These are phyloP conservation scores for Paramecium primaurelia DNA, from an alignment of 73 alveolate species.

Conservation along the genomic window DNA sequence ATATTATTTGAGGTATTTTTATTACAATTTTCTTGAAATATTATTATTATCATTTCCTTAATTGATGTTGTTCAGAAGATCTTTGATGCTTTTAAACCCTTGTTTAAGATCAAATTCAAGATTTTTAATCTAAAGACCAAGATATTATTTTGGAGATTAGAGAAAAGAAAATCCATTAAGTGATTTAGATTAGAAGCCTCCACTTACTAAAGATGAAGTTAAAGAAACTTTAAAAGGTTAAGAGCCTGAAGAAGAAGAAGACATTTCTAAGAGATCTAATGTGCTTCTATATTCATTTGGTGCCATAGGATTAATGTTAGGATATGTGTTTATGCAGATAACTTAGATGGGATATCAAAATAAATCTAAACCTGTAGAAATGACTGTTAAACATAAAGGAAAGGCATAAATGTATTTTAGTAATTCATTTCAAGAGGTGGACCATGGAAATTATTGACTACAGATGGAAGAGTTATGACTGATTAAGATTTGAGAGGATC, in stretches of 20 bases:
- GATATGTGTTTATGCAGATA: slow-evolving; percentile 35
- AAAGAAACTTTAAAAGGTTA: background rate
- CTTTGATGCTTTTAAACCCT: background rate
- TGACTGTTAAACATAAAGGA: slow-evolving; percentile 11
- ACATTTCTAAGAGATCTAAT: slow-evolving; percentile 6
- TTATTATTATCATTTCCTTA: background rate
- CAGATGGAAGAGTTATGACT: slow-evolving; percentile 77
- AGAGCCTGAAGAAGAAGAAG: slow-evolving; percentile 6
- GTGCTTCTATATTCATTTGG: background rate
- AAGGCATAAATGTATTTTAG: slow-evolving; percentile 33
- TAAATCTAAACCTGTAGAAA: background rate
- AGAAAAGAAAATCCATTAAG: slow-evolving; percentile 1
- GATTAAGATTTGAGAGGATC: slow-evolving; percentile 56
- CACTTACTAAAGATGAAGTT: background rate
- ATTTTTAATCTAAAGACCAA: background rate
- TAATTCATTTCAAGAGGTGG: slow-evolving; percentile 70
- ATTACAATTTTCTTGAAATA: background rate
- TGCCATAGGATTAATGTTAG: slow-evolving; percentile 37
- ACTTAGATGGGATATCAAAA: background rate
- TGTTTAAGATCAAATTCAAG: background rate
- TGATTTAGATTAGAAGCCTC: background rate
- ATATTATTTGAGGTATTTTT: background rate
- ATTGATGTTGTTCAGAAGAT: background rate
- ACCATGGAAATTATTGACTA: slow-evolving; percentile 73
- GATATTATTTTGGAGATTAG: background rate